Percentiles rank a stretch among this genome's conserved stretches.
phyloP scores from a whole-genome alignment of 352 stramenopile genomes.

The Lagenidium giganteum region DNA sequence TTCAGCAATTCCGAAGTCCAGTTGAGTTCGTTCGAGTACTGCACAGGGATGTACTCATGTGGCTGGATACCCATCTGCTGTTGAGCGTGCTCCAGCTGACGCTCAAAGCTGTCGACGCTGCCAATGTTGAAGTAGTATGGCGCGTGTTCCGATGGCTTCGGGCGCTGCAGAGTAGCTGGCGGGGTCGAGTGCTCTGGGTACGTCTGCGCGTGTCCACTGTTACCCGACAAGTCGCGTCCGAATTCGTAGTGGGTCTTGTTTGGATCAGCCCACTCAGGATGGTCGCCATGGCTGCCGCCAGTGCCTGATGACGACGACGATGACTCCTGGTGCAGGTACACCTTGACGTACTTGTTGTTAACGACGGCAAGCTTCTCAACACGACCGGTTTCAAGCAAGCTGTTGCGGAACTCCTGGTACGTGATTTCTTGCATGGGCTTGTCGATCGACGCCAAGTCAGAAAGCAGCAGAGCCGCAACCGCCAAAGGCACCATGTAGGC shows the following conservation, averaged over 20 bases:
- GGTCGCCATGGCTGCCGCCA: conserved; percentile 17
- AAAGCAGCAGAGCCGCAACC: conserved; percentile 66
- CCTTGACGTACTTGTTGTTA: conserved; percentile 90
- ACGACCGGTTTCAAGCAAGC: conserved; percentile 74
- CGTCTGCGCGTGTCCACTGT: conserved; percentile 18
- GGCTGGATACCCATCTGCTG: conserved; percentile 91
- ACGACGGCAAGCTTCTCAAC: conserved; percentile 89
- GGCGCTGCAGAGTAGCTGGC: conserved; percentile 7
- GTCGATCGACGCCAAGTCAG: conserved; percentile 63
- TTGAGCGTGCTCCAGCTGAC: conserved; percentile 97
- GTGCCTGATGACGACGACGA: conserved; percentile 7
- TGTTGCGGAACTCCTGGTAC: conserved; percentile 89
- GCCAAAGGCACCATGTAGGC: conserved; percentile 73
- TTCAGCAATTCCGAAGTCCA: conserved; percentile 92
- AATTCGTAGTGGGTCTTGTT: conserved; percentile 25
- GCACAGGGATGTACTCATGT: conserved; percentile 95
- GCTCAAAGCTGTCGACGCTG: conserved; percentile 96
- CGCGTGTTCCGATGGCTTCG: conserved; percentile 26
- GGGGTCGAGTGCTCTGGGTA: conserved; percentile 8
- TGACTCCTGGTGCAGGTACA: conserved; percentile 57
- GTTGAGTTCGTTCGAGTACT: conserved; percentile 96
- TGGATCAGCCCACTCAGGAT: conserved; percentile 49
- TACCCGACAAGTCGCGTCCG: conserved; percentile 8
- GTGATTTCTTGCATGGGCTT: conserved; percentile 89
- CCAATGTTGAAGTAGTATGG: conserved; percentile 97